Evolutionary conservation across 352 stramenopile species (phyloP), one percentile per base, ranked within the genome.

Genomic region (Aphanomyces astaci): DNA sequence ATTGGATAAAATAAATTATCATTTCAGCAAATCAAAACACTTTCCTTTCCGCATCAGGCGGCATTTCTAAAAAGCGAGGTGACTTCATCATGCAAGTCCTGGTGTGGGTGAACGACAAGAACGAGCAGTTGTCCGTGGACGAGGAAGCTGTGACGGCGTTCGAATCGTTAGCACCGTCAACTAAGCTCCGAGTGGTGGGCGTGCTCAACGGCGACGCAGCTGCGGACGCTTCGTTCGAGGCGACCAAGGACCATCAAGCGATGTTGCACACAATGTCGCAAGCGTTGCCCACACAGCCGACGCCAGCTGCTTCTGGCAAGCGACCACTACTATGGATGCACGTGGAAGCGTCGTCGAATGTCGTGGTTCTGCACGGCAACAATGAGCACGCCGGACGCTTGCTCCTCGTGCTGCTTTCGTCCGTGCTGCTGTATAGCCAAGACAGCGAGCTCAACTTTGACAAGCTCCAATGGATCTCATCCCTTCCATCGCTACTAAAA

Each of bases 401-500:
- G 17, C 72, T 89, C 25, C 53, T 89, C 27, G 68, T 88, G 64
- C 70, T 89, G 68, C 78, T 89, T 39, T 81, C 77, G 45, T 89
- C 81, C 17, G 72, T 72, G 19, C 64, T 89, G 17, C 45, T 88
- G 33, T 88, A 88, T 73, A 87, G 83, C 28, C 69, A 76, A 40
- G 78, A 87, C 48, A 78, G 77, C 46, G 79, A 87, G 46, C 78
- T 89, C 54, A 68, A 81, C 48, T 65, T 88, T 4, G 77, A 80
- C 27, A 66, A 66, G 4, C 75, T 89, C 46, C 63, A 80, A 28
- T 89, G 81, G 81, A 63, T 87, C 17, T 64, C 71, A 15, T 67
- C 76, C 4, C 48, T 89, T 32, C 54, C 72, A 9, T 43, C 74
- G 55, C 60, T 72, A 52, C 66, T 89, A 28, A 73, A 80, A 62